Base-by-base conservation (phyloP, 2,329 filamentous ascomycete species). In the Aureobasidium pullulans region DNA sequence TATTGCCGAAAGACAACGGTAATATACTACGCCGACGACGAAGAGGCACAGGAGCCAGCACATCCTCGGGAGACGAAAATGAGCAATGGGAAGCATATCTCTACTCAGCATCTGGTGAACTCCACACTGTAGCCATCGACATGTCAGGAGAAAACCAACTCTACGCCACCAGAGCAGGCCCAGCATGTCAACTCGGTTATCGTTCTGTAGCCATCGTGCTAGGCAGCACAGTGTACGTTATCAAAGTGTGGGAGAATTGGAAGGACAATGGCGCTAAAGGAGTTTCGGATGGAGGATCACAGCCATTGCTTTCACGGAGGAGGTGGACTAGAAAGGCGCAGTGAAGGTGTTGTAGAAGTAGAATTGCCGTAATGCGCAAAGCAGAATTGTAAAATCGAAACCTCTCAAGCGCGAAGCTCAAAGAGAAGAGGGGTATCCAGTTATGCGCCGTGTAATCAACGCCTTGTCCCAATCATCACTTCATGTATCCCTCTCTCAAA, bases 11-110 rank as follows among this genome's bases (percentile, higher is more conserved):
- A 36, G 62, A 40, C 47, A 61, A n/a, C 32, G 60, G 50, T 1
- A 60, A 60, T 60, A 28, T 44, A 31, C 31, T 59, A 56, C 60
- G 42, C 29, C 28, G 63, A 6, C 46, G 62, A 10, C 43, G 62
- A 4, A 57, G 61, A 16, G 28, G 37, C 3, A 48, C 57, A 13
- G 43, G 54, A 32, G n/a, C 44, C 15, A 56, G 50, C 47, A 8
- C 19, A 29, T 37, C 31, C 1, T 54, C 16, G 4, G 48, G 36
- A 34, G 63, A 53, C 19, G 54, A 57, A 40, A 58, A 10, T 60
- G 73, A 79, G 31, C 64, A 66, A 3, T 84, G 81, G 81, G 80
- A 84, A 67, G 79, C 76, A 0, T 84, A 81, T 77, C 76, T 60
- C 7, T 62, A 44, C 15, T 54, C 62, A 13, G 47, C 48, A 6